Evolutionary conservation across 2,329 filamentous ascomycete species (phyloP), one percentile per base, ranked within the genome.

Genomic region (Talaromyces sp.): DNA sequence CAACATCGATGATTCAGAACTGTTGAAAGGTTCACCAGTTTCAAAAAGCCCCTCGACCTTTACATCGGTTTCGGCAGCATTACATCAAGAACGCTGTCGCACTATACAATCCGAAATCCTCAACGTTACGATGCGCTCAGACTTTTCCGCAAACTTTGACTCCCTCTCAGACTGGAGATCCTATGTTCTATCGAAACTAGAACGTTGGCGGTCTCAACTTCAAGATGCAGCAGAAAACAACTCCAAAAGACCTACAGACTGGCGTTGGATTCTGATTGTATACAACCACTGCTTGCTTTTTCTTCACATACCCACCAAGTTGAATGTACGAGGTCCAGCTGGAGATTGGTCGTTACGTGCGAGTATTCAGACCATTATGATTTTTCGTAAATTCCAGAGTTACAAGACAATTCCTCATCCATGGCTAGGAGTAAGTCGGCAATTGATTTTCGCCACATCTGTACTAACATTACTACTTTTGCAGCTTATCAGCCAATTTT

Each of bases 91-190:
- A 40, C 54, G 54, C 7, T 58, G 54, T 40, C 54, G 34, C 0
- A 58, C 34, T 58, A 58, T 58, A n/a, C 54, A 58, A 58, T 58
- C 54, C 31, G 54, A 58, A 25, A 40, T 58, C 34, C 54, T 58
- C 34, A 58, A 58, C 54, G 54, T 58, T 40, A 58, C 54, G 17
- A 58, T 58, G 54, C 31, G 54, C 34, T 36, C 54, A 38, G 54
- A 58, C 19, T 58, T 58, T 40, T 38, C 54, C 11, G 13, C 36
- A 15, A 38, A 58, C n/a, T 58, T 58, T 25, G 54, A 58, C 54
- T 58, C 54, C 10, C 31, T 58, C 17, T 58, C 54, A 36, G 54
- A 58, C 3, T 58, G 54, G 54, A 40, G 54, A 40, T 40, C 54
- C 6, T 58, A 58, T 27, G 34, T 58, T 40, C 31, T 58, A 22